Conservation (phyloP, 2,329 filamentous ascomycete species). For the Cladosporium halotolerans region DNA sequence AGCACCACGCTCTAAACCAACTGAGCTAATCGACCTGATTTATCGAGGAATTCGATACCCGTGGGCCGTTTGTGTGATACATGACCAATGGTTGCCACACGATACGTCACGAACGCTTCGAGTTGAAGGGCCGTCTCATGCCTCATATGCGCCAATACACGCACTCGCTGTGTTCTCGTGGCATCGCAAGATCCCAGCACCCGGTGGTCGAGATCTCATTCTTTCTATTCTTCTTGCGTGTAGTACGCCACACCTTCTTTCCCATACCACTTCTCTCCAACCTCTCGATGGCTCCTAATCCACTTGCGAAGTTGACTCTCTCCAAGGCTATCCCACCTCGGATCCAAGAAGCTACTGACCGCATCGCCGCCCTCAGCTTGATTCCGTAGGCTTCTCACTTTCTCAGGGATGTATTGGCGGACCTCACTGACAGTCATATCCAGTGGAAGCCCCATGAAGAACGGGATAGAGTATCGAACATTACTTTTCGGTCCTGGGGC, state of each 20-base stretch:
- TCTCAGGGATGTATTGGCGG: constrained; percentile 26
- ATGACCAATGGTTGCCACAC: no score
- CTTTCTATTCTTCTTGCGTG: background rate
- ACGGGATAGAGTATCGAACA: constrained; percentile 31
- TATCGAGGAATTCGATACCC: no score
- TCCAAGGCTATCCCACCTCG: constrained; percentile 31
- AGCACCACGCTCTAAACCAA: no score
- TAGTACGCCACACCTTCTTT: constrained; percentile 25
- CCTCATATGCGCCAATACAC: no score
- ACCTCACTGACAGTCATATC: constrained; percentile 38
- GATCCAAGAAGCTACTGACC: constrained; percentile 25
- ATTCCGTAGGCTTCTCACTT: constrained; percentile 19
- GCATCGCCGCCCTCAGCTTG: constrained; percentile 14
- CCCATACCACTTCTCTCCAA: constrained; percentile 33
- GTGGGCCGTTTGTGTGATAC: no score
- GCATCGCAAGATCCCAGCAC: no score
- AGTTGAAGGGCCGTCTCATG: no score
- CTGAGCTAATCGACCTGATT: no score
- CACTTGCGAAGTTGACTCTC: constrained; percentile 34
- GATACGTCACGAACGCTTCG: no score
- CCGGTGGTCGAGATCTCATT: no score
- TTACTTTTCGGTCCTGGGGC: constrained; percentile 17
- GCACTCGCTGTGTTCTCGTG: no score
- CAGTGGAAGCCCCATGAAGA: constrained; percentile 33
- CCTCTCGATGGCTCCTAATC: constrained; percentile 31